Percentiles rank a stretch among this genome's conserved stretches.
phyloP scores from a whole-genome alignment of 345 rosid genomes.

The Xanthoceras sorbifolium region DNA sequence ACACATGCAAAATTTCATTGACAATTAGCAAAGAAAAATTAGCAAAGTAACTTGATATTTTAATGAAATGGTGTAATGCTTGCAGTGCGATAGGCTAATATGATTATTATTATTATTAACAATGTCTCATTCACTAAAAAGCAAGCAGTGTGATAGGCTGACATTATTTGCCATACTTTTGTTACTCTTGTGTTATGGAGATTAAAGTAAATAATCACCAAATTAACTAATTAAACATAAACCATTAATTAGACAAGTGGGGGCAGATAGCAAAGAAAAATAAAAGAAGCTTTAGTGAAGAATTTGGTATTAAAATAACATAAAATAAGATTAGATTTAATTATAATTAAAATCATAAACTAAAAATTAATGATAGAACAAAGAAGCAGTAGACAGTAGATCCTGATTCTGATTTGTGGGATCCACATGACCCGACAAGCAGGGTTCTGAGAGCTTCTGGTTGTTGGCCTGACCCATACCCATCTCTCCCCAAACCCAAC shows the following conservation, averaged over 20 bases:
- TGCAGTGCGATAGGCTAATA: not conserved
- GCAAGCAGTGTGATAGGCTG: not conserved
- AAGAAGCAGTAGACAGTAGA: conserved; percentile 41
- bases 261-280: not conserved
- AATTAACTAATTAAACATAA: not conserved
- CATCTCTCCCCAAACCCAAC: conserved; percentile 35
- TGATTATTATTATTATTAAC: too few relatives aligned
- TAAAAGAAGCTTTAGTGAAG: not conserved
- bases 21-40: not conserved
- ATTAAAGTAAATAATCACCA: not conserved
- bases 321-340: not conserved
- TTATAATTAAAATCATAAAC: conserved; percentile 20
- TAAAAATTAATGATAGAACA: conserved; percentile 26
- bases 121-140: not conserved
- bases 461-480: conserved; percentile 46
- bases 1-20: not conserved
- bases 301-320: not conserved
- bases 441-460: conserved; percentile 38
- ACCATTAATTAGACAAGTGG: conserved; percentile 4
- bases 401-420: conserved; percentile 67
- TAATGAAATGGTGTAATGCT: not conserved
- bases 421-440: conserved; percentile 57
- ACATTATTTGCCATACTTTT: not conserved
- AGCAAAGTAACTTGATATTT: not conserved
- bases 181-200: not conserved